Evolutionary conservation across 257 asterid species (phyloP).

Genomic region (Cynanchum wilfordii): DNA sequence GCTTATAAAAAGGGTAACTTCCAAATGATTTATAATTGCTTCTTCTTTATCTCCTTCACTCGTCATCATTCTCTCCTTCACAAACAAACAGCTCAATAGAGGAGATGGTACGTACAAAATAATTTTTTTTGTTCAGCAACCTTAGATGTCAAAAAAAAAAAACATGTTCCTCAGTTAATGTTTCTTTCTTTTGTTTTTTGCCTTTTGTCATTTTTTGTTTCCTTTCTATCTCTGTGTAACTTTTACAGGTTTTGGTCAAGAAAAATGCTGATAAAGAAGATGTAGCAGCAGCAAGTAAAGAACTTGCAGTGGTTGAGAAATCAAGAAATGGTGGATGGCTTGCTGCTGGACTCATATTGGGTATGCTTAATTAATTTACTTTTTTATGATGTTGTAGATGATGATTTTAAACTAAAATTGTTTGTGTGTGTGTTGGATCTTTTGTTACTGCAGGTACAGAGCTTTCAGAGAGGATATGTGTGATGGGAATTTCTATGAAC

Average conservation of each 20-base stretch:
- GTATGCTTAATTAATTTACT: constrained; percentile 16
- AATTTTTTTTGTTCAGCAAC: background rate
- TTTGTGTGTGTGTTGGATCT: too few relatives aligned
- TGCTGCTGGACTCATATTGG: constrained; percentile 82
- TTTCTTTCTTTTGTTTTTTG: background rate
- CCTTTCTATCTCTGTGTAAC: background rate
- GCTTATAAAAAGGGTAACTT: too few relatives aligned
- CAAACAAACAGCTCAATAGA: background rate
- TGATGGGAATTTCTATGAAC: constrained; percentile 86
- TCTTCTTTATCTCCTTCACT: background rate
- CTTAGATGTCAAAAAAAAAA: background rate
- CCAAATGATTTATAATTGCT: background rate
- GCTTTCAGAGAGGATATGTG: constrained; percentile 79
- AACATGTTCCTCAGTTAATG: background rate
- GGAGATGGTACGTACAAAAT: constrained; percentile 1
- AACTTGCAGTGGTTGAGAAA: constrained; percentile 44
- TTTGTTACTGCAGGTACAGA: constrained; percentile 48
- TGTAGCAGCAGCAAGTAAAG: constrained; percentile 33
- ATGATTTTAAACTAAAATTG: background rate
- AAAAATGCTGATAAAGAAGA: constrained; percentile 15
- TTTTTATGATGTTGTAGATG: background rate
- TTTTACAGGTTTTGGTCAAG: constrained; percentile 49
- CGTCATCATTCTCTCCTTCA: background rate
- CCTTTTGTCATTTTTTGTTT: too few relatives aligned
- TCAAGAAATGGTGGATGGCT: constrained; percentile 86